Evolutionary conservation across 192 early-diverging fungal genomes (phyloP).

Genomic region (Entomortierella chlamydospora): DNA sequence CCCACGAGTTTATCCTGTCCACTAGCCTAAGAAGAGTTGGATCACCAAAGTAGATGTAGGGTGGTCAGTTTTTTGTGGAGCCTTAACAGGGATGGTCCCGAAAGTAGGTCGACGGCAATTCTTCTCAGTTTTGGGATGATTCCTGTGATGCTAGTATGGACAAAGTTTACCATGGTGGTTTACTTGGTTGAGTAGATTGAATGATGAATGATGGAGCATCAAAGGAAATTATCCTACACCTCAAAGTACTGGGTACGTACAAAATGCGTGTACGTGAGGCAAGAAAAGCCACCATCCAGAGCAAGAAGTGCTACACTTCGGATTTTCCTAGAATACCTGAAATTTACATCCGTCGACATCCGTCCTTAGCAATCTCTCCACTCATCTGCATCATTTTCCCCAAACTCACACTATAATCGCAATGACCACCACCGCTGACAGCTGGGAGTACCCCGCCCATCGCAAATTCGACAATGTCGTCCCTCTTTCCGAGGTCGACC

Average conservation of each 20-base stretch:
- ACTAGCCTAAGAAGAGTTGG: constrained; percentile 42
- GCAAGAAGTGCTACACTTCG: not conserved
- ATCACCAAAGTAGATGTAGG: not conserved
- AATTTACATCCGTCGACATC: constrained; percentile 5
- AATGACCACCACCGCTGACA: constrained; percentile 51
- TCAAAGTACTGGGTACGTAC: not conserved
- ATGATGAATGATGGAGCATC: not conserved
- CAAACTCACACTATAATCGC: not conserved
- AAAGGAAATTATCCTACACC: not conserved
- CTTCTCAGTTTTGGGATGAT: too few relatives aligned
- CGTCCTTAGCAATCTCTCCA: constrained; percentile 13
- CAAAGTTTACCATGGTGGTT: constrained; percentile 22
- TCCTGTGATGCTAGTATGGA: not conserved
- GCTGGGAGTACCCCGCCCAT: constrained; percentile 54
- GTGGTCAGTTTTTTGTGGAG: not conserved
- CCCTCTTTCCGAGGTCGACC: constrained; percentile 49
- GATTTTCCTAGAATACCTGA: not conserved
- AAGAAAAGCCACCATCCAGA: not conserved
- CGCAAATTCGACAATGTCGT: constrained; percentile 54
- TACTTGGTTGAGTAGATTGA: constrained; percentile 4
- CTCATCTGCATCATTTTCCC: constrained; percentile 1
- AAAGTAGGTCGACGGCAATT: not conserved
- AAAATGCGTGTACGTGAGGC: not conserved
- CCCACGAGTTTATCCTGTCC: constrained; percentile 85
- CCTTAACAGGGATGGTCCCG: not conserved